A percentile compares a stretch with the other conserved stretches of the same genome.
These are phyloP conservation scores for Cordyceps fumosorosea DNA, from an alignment of 2,329 filamentous ascomycete genomes.

Conservation along the genomic window DNA sequence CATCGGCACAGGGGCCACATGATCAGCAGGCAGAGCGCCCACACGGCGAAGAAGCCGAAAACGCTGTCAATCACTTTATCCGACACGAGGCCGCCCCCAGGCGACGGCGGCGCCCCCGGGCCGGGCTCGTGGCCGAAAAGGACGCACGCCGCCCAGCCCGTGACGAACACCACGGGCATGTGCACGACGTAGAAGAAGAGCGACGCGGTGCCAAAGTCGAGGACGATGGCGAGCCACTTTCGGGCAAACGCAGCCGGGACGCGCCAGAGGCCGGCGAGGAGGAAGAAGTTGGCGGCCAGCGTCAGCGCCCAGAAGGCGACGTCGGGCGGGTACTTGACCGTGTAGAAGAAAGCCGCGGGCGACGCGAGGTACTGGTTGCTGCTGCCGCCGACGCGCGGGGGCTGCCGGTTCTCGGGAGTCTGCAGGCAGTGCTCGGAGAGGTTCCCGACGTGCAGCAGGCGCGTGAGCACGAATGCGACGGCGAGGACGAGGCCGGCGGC, in stretches of 20 bases:
- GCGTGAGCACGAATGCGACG: slow-evolving; percentile 34
- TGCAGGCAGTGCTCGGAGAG: slow-evolving; percentile 37
- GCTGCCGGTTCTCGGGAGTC: slow-evolving; percentile 29
- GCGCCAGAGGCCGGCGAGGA: slow-evolving; percentile 31
- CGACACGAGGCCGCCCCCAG: slow-evolving; percentile 19
- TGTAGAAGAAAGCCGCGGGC: slow-evolving; percentile 37
- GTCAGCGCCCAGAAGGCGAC: slow-evolving; percentile 38
- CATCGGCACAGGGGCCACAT: slow-evolving; percentile 36
- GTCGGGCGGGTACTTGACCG: slow-evolving; percentile 41
- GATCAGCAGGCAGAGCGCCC: slow-evolving; percentile 28
- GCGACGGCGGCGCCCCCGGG: slow-evolving; percentile 20
- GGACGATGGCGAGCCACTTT: slow-evolving; percentile 26
- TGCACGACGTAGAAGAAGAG: slow-evolving; percentile 41
- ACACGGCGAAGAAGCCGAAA: slow-evolving; percentile 31
- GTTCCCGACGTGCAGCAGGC: slow-evolving; percentile 36
- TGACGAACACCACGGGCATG: slow-evolving; percentile 26
- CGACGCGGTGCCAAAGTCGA: slow-evolving; percentile 39
- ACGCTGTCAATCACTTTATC: slow-evolving; percentile 30
- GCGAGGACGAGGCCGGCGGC: slow-evolving; percentile 25
- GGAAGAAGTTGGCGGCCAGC: slow-evolving; percentile 31
- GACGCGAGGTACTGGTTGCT: slow-evolving; percentile 37
- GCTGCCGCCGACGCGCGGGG: slow-evolving; percentile 14
- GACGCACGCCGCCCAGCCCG: slow-evolving; percentile 20
- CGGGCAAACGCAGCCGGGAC: slow-evolving; percentile 26
- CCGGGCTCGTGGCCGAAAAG: slow-evolving; percentile 31